These are phyloP conservation scores for Hortiboletus campestris DNA, from an alignment of 768 basidiomycete species.

Conservation along the genomic window DNA sequence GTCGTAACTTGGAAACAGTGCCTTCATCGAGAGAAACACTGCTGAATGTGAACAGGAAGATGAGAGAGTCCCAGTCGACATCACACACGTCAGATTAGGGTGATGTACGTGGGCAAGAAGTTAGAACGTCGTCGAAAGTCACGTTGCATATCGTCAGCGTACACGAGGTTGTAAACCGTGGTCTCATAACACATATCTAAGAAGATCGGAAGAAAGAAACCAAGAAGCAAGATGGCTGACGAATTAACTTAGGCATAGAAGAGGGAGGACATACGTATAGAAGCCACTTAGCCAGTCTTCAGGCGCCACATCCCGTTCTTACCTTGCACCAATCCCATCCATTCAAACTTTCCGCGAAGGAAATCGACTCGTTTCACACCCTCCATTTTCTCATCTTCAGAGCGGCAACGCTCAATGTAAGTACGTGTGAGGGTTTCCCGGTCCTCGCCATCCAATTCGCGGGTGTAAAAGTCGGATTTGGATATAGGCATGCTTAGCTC, in stretches of 20 bases:
- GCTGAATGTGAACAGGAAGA: too few relatives aligned
- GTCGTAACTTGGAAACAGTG: background rate
- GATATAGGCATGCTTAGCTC: constrained; percentile 46
- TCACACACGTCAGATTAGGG: too few relatives aligned
- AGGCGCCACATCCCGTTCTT: constrained; percentile 66
- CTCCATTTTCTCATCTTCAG: constrained; percentile 30
- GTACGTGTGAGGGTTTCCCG: constrained; percentile 43
- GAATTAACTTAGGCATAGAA: background rate
- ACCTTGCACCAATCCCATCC: constrained; percentile 53
- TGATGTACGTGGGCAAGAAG: background rate
- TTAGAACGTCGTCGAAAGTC: background rate
- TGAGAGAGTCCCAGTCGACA: too few relatives aligned
- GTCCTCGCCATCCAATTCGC: constrained; percentile 47
- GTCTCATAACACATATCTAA: background rate
- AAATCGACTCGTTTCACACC: constrained; percentile 63
- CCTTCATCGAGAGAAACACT: too few relatives aligned
- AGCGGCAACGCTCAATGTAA: constrained; percentile 45
- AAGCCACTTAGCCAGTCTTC: constrained; percentile 41
- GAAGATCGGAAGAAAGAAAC: background rate
- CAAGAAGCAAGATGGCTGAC: background rate
- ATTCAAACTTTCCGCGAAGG: constrained; percentile 49
- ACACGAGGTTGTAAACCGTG: background rate
- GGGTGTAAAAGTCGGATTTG: constrained; percentile 57
- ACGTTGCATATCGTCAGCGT: background rate
- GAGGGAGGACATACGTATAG: background rate